Percentiles rank a stretch among this genome's conserved stretches.
These are phyloP conservation scores for Prosopis cineraria DNA, from an alignment of 306 rosid species.

Conservation along the genomic window DNA sequence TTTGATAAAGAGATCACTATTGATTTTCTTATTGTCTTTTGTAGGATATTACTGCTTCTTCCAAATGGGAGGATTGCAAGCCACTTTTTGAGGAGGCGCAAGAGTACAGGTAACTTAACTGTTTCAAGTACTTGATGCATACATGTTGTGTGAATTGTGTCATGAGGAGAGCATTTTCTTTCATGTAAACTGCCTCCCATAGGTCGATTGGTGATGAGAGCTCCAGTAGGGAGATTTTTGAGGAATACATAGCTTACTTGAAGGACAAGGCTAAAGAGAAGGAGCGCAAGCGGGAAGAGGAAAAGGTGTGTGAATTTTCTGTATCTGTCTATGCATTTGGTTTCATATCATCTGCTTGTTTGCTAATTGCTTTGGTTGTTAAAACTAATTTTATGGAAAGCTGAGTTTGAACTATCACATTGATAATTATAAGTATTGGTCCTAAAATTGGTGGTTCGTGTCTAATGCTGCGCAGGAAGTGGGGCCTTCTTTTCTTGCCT, in stretches of 20 bases:
- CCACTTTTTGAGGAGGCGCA: slow-evolving; percentile 80
- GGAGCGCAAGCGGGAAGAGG: slow-evolving; percentile 98
- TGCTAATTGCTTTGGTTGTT: slow-evolving; percentile 20
- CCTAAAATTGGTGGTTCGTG: not conserved
- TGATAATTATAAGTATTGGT: not conserved
- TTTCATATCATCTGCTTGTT: slow-evolving; percentile 25
- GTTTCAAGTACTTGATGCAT: slow-evolving; percentile 8
- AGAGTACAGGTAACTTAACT: slow-evolving; percentile 74
- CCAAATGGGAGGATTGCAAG: slow-evolving; percentile 92
- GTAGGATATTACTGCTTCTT: slow-evolving; percentile 76
- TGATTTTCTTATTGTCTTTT: slow-evolving; percentile 36
- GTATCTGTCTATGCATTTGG: not conserved
- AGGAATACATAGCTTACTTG: slow-evolving; percentile 65
- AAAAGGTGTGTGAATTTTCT: slow-evolving; percentile 58
- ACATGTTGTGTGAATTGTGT: slow-evolving; percentile 6
- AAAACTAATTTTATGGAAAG: not conserved
- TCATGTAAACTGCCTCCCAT: slow-evolving; percentile 22
- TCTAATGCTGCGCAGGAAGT: not conserved
- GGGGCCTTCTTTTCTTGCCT: not conserved
- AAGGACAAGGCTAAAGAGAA: slow-evolving; percentile 92
- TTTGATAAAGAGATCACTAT: slow-evolving; percentile 12
- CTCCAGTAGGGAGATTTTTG: slow-evolving; percentile 67
- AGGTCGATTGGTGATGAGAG: slow-evolving; percentile 86
- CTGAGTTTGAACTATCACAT: not conserved
- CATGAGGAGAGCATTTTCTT: slow-evolving; percentile 5